A percentile compares a stretch with the other conserved stretches of the same genome.
Evolutionary conservation across 208 protist genomes (phyloP).

Genomic region (Trypanosoma cruzi): DNA sequence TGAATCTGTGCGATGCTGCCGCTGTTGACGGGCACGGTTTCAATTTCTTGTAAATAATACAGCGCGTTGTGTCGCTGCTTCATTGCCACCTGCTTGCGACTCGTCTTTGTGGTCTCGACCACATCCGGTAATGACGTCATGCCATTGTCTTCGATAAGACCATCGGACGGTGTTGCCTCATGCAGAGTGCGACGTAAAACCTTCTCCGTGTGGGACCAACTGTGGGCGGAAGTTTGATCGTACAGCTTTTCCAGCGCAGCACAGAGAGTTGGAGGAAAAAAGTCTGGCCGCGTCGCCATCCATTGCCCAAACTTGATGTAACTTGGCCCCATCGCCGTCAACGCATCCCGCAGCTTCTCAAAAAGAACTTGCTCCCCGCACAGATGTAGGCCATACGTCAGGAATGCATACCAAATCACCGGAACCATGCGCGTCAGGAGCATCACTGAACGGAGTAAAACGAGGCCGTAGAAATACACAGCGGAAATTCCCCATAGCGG

Average conservation of each 20-base stretch:
- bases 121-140: not conserved
- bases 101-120: not conserved
- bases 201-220: constrained; percentile 77
- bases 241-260: constrained; percentile 67
- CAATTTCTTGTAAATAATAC: constrained; percentile 71
- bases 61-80: constrained; percentile 38
- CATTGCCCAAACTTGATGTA: constrained; percentile 96
- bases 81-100: not conserved
- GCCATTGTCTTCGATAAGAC: not conserved
- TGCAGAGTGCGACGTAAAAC: constrained; percentile 51
- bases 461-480: constrained; percentile 24
- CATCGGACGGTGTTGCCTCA: constrained; percentile 2
- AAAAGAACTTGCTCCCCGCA: constrained; percentile 64
- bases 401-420: constrained; percentile 54
- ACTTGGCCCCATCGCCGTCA: constrained; percentile 81
- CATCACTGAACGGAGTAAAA: constrained; percentile 10
- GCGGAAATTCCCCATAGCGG: constrained; percentile 3
- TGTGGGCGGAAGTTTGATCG: constrained; percentile 66
- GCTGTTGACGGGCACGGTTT: constrained; percentile 85
- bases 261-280: constrained; percentile 86
- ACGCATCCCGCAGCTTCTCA: constrained; percentile 48
- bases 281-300: constrained; percentile 91
- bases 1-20: constrained; percentile 94
- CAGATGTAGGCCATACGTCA: constrained; percentile 46
- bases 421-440: constrained; percentile 18